These are phyloP conservation scores for Paramecium pentaurelia DNA, from an alignment of 73 alveolate species.

Conservation along the genomic window DNA sequence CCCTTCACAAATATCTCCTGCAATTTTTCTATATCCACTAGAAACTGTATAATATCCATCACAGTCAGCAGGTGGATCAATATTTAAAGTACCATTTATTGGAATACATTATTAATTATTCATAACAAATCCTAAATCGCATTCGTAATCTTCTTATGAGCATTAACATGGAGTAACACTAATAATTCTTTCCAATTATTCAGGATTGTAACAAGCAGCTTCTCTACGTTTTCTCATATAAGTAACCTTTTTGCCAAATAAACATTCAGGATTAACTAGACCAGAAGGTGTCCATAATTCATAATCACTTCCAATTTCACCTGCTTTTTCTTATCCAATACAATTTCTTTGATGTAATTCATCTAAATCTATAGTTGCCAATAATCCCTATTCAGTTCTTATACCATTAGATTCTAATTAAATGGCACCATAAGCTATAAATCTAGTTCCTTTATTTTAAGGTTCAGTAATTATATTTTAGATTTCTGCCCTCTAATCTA, in stretches of 20 bases:
- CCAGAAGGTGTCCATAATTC: conserved; percentile 92
- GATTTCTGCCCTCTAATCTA: conserved; percentile 66
- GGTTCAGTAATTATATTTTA: conserved; percentile 91
- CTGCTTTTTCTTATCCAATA: conserved; percentile 81
- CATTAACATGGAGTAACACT: conserved; percentile 81
- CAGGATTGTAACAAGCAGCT: conserved; percentile 81
- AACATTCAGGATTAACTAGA: conserved; percentile 74
- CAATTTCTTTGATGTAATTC: conserved; percentile 88
- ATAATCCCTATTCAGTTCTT: conserved; percentile 68
- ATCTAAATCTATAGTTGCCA: conserved; percentile 79
- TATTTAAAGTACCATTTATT: conserved; percentile 44
- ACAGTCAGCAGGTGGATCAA: conserved; percentile 41
- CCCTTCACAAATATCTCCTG: conserved; percentile 88
- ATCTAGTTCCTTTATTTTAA: conserved; percentile 69
- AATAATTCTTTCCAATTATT: conserved; percentile 70
- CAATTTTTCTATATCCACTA: conserved; percentile 86
- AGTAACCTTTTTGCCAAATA: conserved; percentile 77
- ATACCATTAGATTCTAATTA: conserved; percentile 26
- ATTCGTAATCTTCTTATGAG: conserved; percentile 91
- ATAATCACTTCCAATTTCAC: conserved; percentile 76
- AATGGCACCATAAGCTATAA: conserved; percentile 80
- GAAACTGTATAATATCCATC: conserved; percentile 71
- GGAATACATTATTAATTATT: conserved; percentile 45
- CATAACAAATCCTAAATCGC: conserved; percentile 87
- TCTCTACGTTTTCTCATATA: conserved; percentile 82